A percentile compares a stretch with the other conserved stretches of the same genome.
Conservation (phyloP, 1,284 basidiomycete species). For the Schizopora paradoxa region DNA sequence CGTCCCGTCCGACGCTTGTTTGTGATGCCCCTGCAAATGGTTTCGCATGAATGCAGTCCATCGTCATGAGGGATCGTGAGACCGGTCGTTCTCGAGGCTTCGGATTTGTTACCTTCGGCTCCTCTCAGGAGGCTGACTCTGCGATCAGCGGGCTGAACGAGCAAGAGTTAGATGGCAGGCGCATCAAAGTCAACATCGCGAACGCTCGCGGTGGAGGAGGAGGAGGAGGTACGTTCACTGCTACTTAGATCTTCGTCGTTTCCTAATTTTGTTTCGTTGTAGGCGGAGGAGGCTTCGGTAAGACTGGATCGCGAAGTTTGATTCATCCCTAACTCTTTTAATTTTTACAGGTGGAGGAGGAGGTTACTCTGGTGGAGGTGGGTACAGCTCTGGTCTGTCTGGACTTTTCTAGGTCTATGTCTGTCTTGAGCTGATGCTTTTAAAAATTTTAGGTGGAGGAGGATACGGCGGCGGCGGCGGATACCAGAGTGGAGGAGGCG, state of each 20-base stretch:
- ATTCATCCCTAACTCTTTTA: neutral
- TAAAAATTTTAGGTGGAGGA: neutral
- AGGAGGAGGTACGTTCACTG: slow-evolving; percentile 32
- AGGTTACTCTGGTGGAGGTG: slow-evolving; percentile 27
- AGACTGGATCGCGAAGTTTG: slow-evolving; percentile 24
- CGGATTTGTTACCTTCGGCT: slow-evolving; percentile 85
- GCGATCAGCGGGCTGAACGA: slow-evolving; percentile 85
- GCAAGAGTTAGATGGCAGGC: slow-evolving; percentile 89
- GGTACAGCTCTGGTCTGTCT: neutral
- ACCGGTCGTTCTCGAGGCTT: slow-evolving; percentile 95
- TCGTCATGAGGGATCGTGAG: slow-evolving; percentile 97
- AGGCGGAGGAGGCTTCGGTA: slow-evolving; percentile 24
- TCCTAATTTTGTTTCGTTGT: slow-evolving; percentile 19
- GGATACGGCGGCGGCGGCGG: slow-evolving; percentile 21
- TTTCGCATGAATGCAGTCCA: slow-evolving; percentile 48
- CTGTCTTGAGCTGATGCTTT: neutral
- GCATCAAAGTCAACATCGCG: slow-evolving; percentile 92
- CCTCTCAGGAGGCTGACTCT: slow-evolving; percentile 61
- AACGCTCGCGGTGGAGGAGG: slow-evolving; percentile 71
- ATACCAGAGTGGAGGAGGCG: slow-evolving; percentile 8
- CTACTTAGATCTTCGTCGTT: slow-evolving; percentile 2
- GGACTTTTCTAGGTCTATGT: too few relatives aligned
- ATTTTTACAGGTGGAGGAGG: slow-evolving; percentile 20
- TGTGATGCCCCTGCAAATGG: neutral
- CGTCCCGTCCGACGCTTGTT: neutral